These are phyloP conservation scores for Phytopythium kandeliae DNA, from an alignment of 352 stramenopile species.

Conservation along the genomic window DNA sequence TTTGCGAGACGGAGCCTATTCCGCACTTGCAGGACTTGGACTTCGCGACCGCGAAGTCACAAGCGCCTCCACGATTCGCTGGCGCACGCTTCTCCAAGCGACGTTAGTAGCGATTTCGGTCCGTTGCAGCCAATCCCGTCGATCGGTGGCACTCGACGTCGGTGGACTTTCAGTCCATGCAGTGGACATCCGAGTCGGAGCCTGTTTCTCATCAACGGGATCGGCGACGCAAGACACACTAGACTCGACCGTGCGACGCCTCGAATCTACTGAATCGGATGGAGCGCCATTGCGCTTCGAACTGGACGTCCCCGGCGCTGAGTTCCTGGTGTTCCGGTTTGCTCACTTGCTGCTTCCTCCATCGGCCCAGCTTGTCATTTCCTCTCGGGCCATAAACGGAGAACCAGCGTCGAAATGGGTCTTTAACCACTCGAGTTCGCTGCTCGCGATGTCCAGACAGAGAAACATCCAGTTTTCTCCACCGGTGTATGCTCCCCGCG, in stretches of 20 bases:
- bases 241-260: not conserved
- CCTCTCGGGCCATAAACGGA: not conserved
- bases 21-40: too few relatives aligned
- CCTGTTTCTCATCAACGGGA: not conserved
- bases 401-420: not conserved
- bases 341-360: not conserved
- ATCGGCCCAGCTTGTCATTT: not conserved
- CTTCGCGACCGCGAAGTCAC: not conserved
- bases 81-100: not conserved
- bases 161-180: not conserved
- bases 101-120: not conserved
- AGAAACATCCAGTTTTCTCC: not conserved
- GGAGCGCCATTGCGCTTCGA: not conserved
- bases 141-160: not conserved
- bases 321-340: constrained; percentile 1
- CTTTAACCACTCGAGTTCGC: not conserved
- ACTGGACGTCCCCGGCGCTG: not conserved
- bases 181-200: not conserved
- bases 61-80: not conserved
- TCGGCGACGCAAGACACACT: not conserved
- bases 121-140: not conserved
- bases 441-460: not conserved
- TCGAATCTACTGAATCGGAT: not conserved
- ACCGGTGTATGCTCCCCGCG: not conserved
- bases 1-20: too few relatives aligned